Conservation (phyloP, 176 grass and related monocot genomes). For the Elaeis guineensis region DNA sequence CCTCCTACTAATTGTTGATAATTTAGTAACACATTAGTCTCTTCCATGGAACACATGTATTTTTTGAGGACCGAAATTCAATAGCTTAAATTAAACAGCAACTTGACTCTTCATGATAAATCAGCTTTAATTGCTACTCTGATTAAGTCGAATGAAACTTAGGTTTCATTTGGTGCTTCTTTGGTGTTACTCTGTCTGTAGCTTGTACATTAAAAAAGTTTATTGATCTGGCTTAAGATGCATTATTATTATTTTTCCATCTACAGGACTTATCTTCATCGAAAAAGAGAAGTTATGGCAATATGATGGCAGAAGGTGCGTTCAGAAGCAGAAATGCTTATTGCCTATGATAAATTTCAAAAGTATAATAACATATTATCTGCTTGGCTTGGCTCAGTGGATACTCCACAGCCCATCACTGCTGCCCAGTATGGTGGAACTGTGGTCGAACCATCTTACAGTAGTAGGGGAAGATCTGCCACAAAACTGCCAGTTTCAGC, state of each 20-base stretch:
- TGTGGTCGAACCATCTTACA: slow-evolving; percentile 33
- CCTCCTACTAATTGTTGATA: no score
- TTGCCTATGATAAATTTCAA: background rate
- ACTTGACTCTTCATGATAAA: no score
- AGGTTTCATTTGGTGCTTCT: background rate
- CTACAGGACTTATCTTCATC: slow-evolving; percentile 50
- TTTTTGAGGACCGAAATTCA: no score
- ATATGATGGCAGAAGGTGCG: slow-evolving; percentile 49
- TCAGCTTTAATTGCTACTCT: no score
- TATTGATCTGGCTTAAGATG: background rate
- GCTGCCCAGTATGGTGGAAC: slow-evolving; percentile 23
- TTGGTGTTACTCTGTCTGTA: slow-evolving; percentile 9
- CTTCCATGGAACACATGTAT: no score
- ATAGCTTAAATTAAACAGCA: no score
- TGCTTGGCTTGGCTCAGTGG: slow-evolving; percentile 35
- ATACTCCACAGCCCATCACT: slow-evolving; percentile 33
- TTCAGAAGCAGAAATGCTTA: background rate
- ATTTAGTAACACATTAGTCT: no score
- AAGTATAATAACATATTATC: background rate
- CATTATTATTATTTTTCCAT: slow-evolving; percentile 25
- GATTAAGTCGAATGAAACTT: no score
- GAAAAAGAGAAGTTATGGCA: slow-evolving; percentile 77
- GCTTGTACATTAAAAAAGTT: background rate
- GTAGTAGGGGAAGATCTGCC: slow-evolving; percentile 47
- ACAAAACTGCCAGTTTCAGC: slow-evolving; percentile 94